Evolutionary conservation across 2,329 filamentous ascomycete genomes (phyloP), one percentile per base, ranked within the genome.

Genomic region (Orbilia ellipsospora): DNA sequence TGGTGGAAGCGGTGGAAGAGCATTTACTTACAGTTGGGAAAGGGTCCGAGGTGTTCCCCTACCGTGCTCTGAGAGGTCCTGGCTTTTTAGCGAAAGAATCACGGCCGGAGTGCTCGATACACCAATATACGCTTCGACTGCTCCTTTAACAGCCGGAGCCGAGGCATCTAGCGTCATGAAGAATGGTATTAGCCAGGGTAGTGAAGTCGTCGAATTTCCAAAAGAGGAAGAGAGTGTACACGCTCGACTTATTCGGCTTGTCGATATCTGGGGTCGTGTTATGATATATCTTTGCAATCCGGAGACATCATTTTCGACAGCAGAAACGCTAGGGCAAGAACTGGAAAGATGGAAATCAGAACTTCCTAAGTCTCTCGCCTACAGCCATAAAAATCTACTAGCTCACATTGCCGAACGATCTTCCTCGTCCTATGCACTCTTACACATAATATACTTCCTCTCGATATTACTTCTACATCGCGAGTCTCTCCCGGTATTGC

Each of bases 401-500:
- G 88, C 87, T 23, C 89, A 92, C 79, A 88, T 90, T 78, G 88
- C 87, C 74, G 85, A 88, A 65, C 85, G 88, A 50, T 88, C 87
- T 1, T 88, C 88, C 0, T 89, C 88, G 54, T 86, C 87, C 6
- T 92, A 90, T 79, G 87, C 89, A 8, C 85, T 90, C 2, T 83
- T 92, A 65, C 90, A 92, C 79, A 88, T 89, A 78, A 85, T 91
- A 0, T 86, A 88, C 72, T 86, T 87, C 1, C 83, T 92, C 1
- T 91, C 88, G 80, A 85, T 87, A 67, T 89, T 92, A 77, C 88
- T 90, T 83, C 84, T 92, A 28, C 88, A 91, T 79, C 85, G 90
- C 76, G 89, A 91, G 42, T 75, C 69, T 42, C 65, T 70, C 6
- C 78, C 78, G 5, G 65, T 78, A 2, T 68, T 79, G 16, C 78